Evolutionary conservation across 2,329 filamentous ascomycete genomes (phyloP), one percentile per base, ranked within the genome.

Genomic region (Diaporthe citrichinensis): DNA sequence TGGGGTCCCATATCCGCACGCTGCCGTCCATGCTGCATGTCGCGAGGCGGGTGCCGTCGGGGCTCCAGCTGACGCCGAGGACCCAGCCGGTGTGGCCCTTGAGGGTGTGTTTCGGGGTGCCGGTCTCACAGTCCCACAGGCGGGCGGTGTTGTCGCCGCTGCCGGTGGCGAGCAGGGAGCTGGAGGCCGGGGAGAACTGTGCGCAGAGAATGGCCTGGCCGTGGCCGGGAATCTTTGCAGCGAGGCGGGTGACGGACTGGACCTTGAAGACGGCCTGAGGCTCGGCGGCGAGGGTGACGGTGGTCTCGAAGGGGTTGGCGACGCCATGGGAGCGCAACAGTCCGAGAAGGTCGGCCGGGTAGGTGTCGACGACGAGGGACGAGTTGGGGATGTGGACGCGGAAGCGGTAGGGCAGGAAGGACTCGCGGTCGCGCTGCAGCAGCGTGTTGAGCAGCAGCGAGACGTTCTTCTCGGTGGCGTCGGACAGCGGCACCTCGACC

Each of bases 231-330:
- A 98, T 97, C 72, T 92, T 92, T 76, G 96, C 94, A 9, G 96
- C 94, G 86, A 97, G 96, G 84, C 97, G 91, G 67, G 96, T 96
- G 57, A 98, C 95, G 15, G 95, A 94, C 80, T 97, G 95, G 34
- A 98, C 97, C 80, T 94, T 93, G 87, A 98, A 98, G 0, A 98
- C 94, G 31, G 96, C 95, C 84, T 99, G 96, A 0, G 97, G 96
- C 80, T 92, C 90, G 58, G 91, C 91, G 51, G 88, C 89, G 36
- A 93, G 87, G 2, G 89, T 87, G 71, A 86, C 79, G 0, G 84
- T 86, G 3, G 84, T 80, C 81, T 92, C 90, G 78, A 90, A 91
- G 0, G 90, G 89, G 78, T 90, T 91, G 55, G 87, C 86, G 74
- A 91, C 87, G 74, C 89, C 89, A 86, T 91, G 88, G 77, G 84